Base-by-base conservation (phyloP, 495 filamentous ascomycete genomes). In the Lepraria neglecta region DNA sequence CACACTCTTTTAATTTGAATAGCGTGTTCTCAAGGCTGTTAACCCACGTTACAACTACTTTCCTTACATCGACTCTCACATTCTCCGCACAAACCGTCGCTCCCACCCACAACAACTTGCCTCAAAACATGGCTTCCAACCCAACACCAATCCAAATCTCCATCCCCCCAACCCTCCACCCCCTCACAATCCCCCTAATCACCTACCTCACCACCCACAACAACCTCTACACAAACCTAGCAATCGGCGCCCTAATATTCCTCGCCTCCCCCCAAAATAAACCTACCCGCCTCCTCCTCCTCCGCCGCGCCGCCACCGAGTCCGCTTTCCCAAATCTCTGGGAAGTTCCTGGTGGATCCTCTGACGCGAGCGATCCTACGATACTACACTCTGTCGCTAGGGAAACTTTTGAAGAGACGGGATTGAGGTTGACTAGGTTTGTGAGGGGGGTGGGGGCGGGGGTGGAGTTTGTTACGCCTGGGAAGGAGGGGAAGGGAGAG, bases 321-420 rank as follows among this genome's bases (percentile, higher is more conserved):
- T 66, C 69, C 55, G 74, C 75, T 1, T 80, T 75, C 65, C 75
- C 76, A 0, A 70, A 74, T 15, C 68, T 66, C 60, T 85, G 84
- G 84, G 84, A 87, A 62, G 69, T 80, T 1, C 84, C 84, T 2
- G 82, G 84, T 2, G 84, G 84, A 5, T 70, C 73, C 12, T 66
- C 67, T 40, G 82, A 86, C 28, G 59, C 68, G 17, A 62, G 62
- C 1, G 81, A 85, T 55, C 62, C 67, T 12, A 83, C 78, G 0
- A 69, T 87, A 17, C 72, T 87, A 0, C 76, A 81, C 51, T 77
- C 77, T 0, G 75, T 79, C 0, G 82, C 73, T 15, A 71, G 84
- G 1, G 82, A 86, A 66, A 75, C 83, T 3, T 69, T 73, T 30
- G 84, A 87, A 68, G 84, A 87, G 66, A 82, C 78, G 0, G 84